phyloP scores from a whole-genome alignment of 1,284 basidiomycete genomes.

The Schizophyllum commune region DNA sequence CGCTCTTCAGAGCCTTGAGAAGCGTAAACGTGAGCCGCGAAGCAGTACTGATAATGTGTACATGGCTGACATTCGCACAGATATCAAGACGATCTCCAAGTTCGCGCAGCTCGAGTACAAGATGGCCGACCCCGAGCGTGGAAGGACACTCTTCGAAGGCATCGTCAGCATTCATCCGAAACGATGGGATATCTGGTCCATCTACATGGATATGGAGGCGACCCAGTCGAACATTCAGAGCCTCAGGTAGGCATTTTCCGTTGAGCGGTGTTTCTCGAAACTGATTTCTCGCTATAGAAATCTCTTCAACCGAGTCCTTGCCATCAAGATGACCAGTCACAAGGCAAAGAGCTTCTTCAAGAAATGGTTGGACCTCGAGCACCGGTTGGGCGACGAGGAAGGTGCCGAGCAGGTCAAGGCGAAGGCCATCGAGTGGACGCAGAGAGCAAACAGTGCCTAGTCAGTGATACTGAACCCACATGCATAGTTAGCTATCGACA shows the following conservation, averaged over 20 bases:
- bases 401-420: slow-evolving; percentile 80
- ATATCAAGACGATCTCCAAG: slow-evolving; percentile 90
- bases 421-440: slow-evolving; percentile 87
- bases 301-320: slow-evolving; percentile 78
- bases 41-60: neutral
- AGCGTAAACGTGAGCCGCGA: slow-evolving; percentile 78
- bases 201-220: slow-evolving; percentile 96
- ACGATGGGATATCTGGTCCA: slow-evolving; percentile 91
- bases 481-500: slow-evolving; percentile 19
- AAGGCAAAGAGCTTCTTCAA: slow-evolving; percentile 97
- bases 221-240: slow-evolving; percentile 70
- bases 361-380: slow-evolving; percentile 93
- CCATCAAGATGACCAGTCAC: slow-evolving; percentile 85
- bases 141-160: slow-evolving; percentile 94
- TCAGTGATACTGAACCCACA: slow-evolving; percentile 7
- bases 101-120: slow-evolving; percentile 97
- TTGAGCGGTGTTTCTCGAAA: slow-evolving; percentile 4
- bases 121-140: slow-evolving; percentile 88
- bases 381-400: slow-evolving; percentile 78
- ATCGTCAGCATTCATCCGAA: slow-evolving; percentile 93
- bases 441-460: slow-evolving; percentile 27
- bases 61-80: slow-evolving; percentile 31
- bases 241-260: slow-evolving; percentile 43
- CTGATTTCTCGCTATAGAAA: slow-evolving; percentile 38
- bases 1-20: slow-evolving; percentile 88